A percentile compares a stretch with the other conserved stretches of the same genome.
Evolutionary conservation across 176 grass and related monocot genomes (phyloP).

Genomic region (Dactylis glomerata): DNA sequence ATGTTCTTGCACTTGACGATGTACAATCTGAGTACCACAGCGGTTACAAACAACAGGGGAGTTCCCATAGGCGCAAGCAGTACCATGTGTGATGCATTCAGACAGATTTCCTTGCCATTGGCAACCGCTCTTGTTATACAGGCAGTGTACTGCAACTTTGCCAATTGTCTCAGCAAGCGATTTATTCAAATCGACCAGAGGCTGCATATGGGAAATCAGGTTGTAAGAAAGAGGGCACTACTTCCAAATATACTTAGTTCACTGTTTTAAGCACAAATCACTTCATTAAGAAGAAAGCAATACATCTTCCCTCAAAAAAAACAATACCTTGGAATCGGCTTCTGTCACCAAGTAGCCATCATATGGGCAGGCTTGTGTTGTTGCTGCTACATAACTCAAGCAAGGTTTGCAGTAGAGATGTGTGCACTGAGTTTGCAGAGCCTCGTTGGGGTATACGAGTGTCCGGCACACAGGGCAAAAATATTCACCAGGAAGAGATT

Average conservation of each 20-base stretch:
- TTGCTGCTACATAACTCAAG: constrained; percentile 81
- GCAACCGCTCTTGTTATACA: constrained; percentile 90
- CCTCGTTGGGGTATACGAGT: constrained; percentile 81
- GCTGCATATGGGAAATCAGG: constrained; percentile 49
- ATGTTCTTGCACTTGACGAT: constrained; percentile 97
- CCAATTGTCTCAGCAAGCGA: constrained; percentile 71
- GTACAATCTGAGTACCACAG: constrained; percentile 84
- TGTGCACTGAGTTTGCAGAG: constrained; percentile 87
- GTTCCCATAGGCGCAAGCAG: constrained; percentile 73
- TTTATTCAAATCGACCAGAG: constrained; percentile 78
- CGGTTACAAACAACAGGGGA: constrained; percentile 92
- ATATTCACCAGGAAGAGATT: constrained; percentile 97
- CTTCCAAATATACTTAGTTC: constrained; percentile 15
- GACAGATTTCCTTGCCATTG: constrained; percentile 88
- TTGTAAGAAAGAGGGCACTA: constrained; percentile 5
- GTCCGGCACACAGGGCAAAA: constrained; percentile 99
- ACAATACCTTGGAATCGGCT: constrained; percentile 86
- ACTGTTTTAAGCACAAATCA: background rate
- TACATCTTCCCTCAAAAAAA: too few species aligned
- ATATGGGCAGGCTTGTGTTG: constrained; percentile 94
- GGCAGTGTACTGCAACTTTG: constrained; percentile 74
- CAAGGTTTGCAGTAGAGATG: constrained; percentile 99
- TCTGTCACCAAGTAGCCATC: constrained; percentile 97
- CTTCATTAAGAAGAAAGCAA: background rate
- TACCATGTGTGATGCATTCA: constrained; percentile 74